Evolutionary conservation across 768 basidiomycete genomes (phyloP).

Genomic region (Neoboletus brunneissimus): DNA sequence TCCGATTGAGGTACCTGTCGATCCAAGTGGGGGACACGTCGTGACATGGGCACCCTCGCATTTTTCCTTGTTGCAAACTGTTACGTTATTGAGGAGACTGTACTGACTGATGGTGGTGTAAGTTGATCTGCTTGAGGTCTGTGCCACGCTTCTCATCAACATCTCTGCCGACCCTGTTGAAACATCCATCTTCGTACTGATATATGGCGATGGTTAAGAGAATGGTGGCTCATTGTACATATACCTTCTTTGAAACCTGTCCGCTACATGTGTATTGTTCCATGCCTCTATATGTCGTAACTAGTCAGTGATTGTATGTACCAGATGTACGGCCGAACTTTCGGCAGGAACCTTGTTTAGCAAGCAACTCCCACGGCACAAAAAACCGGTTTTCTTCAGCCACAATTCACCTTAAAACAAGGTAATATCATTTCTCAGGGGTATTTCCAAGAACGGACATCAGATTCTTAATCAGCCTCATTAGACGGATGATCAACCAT

Average conservation of each 20-base stretch:
- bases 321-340: too few relatives aligned
- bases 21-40: too few relatives aligned
- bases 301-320: too few relatives aligned
- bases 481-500: not conserved
- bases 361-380: too few relatives aligned
- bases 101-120: not conserved
- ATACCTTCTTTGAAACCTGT: not conserved
- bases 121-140: not conserved
- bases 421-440: conserved; percentile 1
- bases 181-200: too few relatives aligned
- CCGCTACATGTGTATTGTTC: too few relatives aligned
- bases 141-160: not conserved
- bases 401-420: too few relatives aligned
- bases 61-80: not conserved
- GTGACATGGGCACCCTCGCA: not conserved
- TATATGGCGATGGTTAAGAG: not conserved
- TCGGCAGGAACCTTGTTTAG: too few relatives aligned
- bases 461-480: conserved; percentile 18
- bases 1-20: not conserved
- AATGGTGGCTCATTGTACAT: not conserved
- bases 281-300: not conserved
- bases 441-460: conserved; percentile 10
- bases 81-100: not conserved
- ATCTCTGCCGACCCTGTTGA: not conserved
- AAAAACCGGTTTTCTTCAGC: too few relatives aligned